Base-by-base conservation (phyloP, 75 land plant species). In the Picea sitchensis region DNA sequence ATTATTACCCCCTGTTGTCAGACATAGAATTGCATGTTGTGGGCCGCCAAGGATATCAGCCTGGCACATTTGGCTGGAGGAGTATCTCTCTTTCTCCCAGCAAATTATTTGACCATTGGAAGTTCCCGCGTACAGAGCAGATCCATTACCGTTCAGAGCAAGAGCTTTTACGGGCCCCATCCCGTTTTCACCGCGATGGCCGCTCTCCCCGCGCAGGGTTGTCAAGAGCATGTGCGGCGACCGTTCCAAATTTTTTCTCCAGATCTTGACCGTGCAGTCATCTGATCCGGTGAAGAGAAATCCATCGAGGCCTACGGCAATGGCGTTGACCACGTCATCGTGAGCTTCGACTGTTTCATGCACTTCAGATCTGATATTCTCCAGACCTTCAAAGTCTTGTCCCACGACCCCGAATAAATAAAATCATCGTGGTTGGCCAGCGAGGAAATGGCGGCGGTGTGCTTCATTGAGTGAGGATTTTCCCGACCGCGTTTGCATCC, bases 41-140 rank as follows among this genome's bases (percentile, higher is more conserved):
- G n/a, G n/a, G n/a, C n/a, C n/a, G n/a, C n/a, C n/a, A n/a, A n/a
- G n/a, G n/a, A n/a, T n/a, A n/a, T n/a, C n/a, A n/a, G n/a, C n/a
- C n/a, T n/a, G n/a, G n/a, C n/a, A n/a, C n/a, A n/a, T n/a, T n/a
- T n/a, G n/a, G n/a, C n/a, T n/a, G n/a, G n/a, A n/a, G n/a, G n/a
- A n/a, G n/a, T n/a, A n/a, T n/a, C n/a, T n/a, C n/a, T n/a, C n/a
- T n/a, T n/a, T n/a, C n/a, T n/a, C n/a, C 96, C 91, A 92, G 26
- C 84, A 85, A 32, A 78, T 83, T 34, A 92, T 84, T 56, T 78
- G 1, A 68, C 91, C 94, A 61, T 90, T 91, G 14, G 95, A 88
- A 0, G 95, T 86, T 5, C 88, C 97, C 2, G 87, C 79, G 85
- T 94, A 94, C 54, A 91, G 67, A 23, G 88, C 2, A 2, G 64